phyloP scores from a whole-genome alignment of 1,284 basidiomycete genomes.

The Cutaneotrichosporon arboriforme region DNA sequence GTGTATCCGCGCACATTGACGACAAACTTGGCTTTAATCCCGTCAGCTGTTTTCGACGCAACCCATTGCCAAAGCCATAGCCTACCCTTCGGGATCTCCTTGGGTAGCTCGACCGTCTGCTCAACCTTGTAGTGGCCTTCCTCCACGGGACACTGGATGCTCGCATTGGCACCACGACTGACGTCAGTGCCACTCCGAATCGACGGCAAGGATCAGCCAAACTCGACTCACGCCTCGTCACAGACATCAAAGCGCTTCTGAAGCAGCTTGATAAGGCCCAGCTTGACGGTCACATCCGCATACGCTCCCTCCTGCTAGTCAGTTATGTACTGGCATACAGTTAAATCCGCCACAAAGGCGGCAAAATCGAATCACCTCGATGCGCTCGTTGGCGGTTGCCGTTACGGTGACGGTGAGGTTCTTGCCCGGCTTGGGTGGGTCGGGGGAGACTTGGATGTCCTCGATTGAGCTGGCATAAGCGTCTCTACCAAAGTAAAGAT shows the following conservation, averaged over 20 bases:
- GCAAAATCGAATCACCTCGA: constrained; percentile 67
- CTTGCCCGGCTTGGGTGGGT: constrained; percentile 50
- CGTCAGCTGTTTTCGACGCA: neutral
- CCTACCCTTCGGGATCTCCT: constrained; percentile 78
- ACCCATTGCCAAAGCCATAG: too few species aligned
- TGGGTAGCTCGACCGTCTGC: constrained; percentile 77
- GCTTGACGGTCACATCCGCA: constrained; percentile 79
- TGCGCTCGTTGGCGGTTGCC: constrained; percentile 56
- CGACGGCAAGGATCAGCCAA: too few species aligned
- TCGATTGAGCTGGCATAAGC: constrained; percentile 51
- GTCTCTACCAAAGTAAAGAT: neutral
- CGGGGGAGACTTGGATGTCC: constrained; percentile 51
- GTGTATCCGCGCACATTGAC: constrained; percentile 71
- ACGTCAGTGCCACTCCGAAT: neutral
- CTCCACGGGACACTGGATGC: constrained; percentile 53
- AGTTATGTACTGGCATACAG: neutral
- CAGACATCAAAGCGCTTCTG: constrained; percentile 79
- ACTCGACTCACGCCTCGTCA: constrained; percentile 73
- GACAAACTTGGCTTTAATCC: constrained; percentile 70
- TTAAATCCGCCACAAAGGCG: too few species aligned
- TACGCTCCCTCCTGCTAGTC: constrained; percentile 72
- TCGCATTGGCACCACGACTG: constrained; percentile 37
- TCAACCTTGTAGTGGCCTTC: constrained; percentile 62
- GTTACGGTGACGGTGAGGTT: constrained; percentile 73
- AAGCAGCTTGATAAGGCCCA: constrained; percentile 79